These are phyloP conservation scores for Lactarius trivialis DNA, from an alignment of 768 basidiomycete species.

Conservation along the genomic window DNA sequence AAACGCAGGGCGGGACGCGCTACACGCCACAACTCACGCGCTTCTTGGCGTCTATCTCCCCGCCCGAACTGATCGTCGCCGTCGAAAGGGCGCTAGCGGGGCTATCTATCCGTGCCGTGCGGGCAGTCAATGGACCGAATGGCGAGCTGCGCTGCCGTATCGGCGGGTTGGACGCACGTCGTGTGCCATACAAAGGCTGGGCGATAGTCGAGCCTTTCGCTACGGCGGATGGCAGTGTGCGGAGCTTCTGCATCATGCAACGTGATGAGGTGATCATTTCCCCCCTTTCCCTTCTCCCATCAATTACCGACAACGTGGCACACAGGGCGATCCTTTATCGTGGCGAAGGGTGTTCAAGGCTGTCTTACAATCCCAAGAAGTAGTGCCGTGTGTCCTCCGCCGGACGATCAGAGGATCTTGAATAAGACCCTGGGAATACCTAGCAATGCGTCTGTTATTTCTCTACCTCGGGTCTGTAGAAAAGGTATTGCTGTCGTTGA, in stretches of 20 bases:
- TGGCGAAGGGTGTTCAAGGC: conserved; percentile 75
- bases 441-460: neutral
- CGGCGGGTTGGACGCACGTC: conserved; percentile 63
- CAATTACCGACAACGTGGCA: neutral
- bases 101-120: conserved; percentile 32
- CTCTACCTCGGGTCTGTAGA: neutral
- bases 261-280: conserved; percentile 52
- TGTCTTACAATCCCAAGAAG: conserved; percentile 42
- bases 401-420: neutral
- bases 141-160: conserved; percentile 39
- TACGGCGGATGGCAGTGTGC: conserved; percentile 37
- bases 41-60: conserved; percentile 63
- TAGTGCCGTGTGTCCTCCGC: conserved; percentile 53
- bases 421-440: neutral
- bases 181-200: conserved; percentile 65
- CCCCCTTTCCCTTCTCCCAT: neutral
- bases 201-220: conserved; percentile 60
- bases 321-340: conserved; percentile 67
- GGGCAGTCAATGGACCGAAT: conserved; percentile 11
- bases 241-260: conserved; percentile 65
- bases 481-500: neutral
- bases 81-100: conserved; percentile 48
- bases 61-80: conserved; percentile 44
- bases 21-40: conserved; percentile 75
- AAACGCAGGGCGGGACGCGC: conserved; percentile 68